Conservation (phyloP, 805 yeast species). For the Ogataea nitratoaversa region DNA sequence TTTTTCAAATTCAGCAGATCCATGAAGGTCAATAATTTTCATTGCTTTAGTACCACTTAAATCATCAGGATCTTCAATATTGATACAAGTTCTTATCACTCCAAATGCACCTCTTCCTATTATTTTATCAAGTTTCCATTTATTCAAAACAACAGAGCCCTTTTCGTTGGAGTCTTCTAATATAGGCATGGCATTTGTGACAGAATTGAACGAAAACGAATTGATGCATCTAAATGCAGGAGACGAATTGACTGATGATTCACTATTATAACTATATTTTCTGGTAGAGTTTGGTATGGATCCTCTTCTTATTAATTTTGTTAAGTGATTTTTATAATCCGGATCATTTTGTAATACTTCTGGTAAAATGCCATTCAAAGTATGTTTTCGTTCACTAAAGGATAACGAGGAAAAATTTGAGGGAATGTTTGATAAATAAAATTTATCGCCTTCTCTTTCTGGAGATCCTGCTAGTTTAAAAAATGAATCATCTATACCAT, state of each 20-base stretch:
- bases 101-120: constrained; percentile 94
- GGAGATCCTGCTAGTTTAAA: constrained; percentile 29
- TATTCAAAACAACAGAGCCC: constrained; percentile 61
- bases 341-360: constrained; percentile 21
- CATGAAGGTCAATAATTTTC: constrained; percentile 26
- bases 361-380: constrained; percentile 27
- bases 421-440: constrained; percentile 41
- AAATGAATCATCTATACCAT: constrained; percentile 12
- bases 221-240: constrained; percentile 20
- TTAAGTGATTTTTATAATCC: constrained; percentile 28
- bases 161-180: constrained; percentile 45
- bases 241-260: constrained; percentile 16
- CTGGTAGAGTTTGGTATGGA: not conserved
- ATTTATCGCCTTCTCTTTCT: constrained; percentile 37
- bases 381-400: constrained; percentile 45
- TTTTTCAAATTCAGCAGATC: constrained; percentile 44
- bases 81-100: constrained; percentile 45
- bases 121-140: constrained; percentile 56
- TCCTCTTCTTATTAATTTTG: constrained; percentile 24
- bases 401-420: constrained; percentile 46
- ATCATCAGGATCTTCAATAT: constrained; percentile 12
- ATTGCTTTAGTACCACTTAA: constrained; percentile 22
- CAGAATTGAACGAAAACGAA: constrained; percentile 15
- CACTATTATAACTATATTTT: constrained; percentile 2
- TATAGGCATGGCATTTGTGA: constrained; percentile 3